Conservation (phyloP, 306 rosid genomes). For the Glycine soja region DNA sequence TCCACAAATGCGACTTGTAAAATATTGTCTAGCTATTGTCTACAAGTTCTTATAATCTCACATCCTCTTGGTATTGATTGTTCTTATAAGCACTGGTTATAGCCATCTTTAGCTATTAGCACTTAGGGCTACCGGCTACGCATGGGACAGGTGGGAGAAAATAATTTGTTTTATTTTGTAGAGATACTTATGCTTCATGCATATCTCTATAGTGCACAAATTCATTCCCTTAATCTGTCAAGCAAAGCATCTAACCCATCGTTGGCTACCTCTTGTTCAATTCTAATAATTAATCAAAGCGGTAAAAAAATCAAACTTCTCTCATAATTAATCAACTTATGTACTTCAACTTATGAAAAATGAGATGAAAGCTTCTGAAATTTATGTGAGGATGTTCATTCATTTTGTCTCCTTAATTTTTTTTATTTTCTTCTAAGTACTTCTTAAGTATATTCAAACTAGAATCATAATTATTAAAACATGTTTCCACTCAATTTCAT, state of each 20-base stretch:
- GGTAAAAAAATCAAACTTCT: background rate
- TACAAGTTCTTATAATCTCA: constrained; percentile 13
- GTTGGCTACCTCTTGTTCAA: constrained; percentile 4
- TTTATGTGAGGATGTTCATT: background rate
- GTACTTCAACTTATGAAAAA: background rate
- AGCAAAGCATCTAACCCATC: background rate
- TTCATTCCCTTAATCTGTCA: background rate
- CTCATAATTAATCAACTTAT: background rate
- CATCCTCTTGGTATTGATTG: background rate
- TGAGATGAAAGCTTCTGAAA: background rate
- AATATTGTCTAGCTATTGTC: background rate
- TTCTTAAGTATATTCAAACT: background rate
- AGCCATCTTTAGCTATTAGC: background rate
- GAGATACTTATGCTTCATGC: constrained; percentile 24
- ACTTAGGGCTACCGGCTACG: background rate
- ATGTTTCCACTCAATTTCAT: constrained; percentile 24
- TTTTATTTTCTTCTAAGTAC: background rate
- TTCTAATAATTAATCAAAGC: background rate
- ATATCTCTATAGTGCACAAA: background rate
- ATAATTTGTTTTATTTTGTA: background rate
- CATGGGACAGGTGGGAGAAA: background rate
- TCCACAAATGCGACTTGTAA: background rate
- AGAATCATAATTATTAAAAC: constrained; percentile 35
- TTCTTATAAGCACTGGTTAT: background rate
- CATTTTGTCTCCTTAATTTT: background rate